phyloP scores from a whole-genome alignment of 2,329 filamentous ascomycete species.

The Chaetomium olivaceum region DNA sequence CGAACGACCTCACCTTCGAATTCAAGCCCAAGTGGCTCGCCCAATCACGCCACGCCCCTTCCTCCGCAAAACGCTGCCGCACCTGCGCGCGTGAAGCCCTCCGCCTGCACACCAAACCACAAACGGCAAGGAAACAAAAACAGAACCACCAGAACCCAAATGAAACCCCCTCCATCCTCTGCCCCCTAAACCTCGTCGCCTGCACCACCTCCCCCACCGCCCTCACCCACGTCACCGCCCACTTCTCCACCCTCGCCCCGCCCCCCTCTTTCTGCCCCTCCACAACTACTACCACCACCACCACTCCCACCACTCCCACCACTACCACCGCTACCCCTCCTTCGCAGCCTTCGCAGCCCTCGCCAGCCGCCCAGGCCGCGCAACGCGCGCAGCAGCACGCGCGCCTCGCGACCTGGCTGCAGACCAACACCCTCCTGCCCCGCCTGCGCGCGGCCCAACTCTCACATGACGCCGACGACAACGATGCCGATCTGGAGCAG shows the following conservation, averaged over 20 bases:
- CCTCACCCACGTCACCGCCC: conserved; percentile 21
- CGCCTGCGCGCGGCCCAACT: conserved; percentile 40
- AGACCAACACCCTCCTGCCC: conserved; percentile 42
- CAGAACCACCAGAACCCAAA: not conserved
- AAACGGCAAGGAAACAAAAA: not conserved
- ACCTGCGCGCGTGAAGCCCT: conserved; percentile 64
- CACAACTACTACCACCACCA: conserved; percentile 31
- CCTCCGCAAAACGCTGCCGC: conserved; percentile 64
- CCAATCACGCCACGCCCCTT: conserved; percentile 72
- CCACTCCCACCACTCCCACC: conserved; percentile 30
- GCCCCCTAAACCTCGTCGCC: conserved; percentile 61
- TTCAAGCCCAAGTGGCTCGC: conserved; percentile 85
- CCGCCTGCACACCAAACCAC: conserved; percentile 35
- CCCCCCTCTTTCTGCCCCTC: conserved; percentile 37
- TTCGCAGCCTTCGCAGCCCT: too few species aligned
- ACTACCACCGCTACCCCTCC: too few species aligned
- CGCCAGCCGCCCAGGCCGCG: too few species aligned
- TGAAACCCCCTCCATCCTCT: conserved; percentile 45
- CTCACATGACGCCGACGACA: conserved; percentile 43
- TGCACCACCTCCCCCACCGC: conserved; percentile 26
- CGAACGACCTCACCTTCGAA: conserved; percentile 56
- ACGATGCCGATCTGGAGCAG: conserved; percentile 46
- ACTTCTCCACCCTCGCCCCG: conserved; percentile 28
- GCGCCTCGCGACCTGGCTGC: conserved; percentile 43
- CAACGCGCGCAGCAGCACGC: conserved; percentile 35